phyloP scores from a whole-genome alignment of 306 rosid species.

The Lagenaria siceraria region DNA sequence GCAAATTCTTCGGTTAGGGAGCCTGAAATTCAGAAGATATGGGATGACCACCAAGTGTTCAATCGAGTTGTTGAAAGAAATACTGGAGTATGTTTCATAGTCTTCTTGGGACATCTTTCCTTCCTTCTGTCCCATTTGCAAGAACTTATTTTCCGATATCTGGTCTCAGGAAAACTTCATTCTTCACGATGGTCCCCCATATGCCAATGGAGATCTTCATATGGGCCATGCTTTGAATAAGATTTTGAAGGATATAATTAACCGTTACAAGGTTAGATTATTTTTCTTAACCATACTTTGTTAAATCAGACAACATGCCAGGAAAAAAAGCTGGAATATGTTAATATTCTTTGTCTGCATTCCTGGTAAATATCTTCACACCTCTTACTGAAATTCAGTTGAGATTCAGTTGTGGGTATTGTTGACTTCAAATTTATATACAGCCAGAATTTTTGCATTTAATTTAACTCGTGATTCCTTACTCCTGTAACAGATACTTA shows the following conservation, averaged over 20 bases:
- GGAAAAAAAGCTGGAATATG: not conserved
- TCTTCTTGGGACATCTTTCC: not conserved
- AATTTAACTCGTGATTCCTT: not conserved
- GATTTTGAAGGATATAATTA: slow-evolving; percentile 89
- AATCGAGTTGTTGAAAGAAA: slow-evolving; percentile 54
- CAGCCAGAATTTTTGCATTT: not conserved
- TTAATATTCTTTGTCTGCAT: not conserved
- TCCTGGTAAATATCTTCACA: not conserved
- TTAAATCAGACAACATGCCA: not conserved
- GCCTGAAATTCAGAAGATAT: slow-evolving; percentile 92
- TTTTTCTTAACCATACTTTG: slow-evolving; percentile 1
- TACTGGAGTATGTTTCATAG: slow-evolving; percentile 54
- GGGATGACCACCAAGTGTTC: slow-evolving; percentile 85
- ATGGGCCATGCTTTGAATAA: slow-evolving; percentile 94
- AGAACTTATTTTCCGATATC: slow-evolving; percentile 16
- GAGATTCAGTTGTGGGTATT: not conserved
- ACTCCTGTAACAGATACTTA: not conserved
- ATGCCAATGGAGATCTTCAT: slow-evolving; percentile 98
- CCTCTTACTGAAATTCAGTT: not conserved
- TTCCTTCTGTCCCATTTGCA: slow-evolving; percentile 1
- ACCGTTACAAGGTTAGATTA: slow-evolving; percentile 75
- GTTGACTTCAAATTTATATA: not conserved
- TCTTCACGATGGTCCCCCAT: slow-evolving; percentile 98
- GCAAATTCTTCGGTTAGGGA: slow-evolving; percentile 69
- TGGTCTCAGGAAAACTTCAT: slow-evolving; percentile 55